A percentile compares a stretch with the other conserved stretches of the same genome.
Evolutionary conservation across 306 rosid genomes (phyloP).

Genomic region (Sindora glabra): DNA sequence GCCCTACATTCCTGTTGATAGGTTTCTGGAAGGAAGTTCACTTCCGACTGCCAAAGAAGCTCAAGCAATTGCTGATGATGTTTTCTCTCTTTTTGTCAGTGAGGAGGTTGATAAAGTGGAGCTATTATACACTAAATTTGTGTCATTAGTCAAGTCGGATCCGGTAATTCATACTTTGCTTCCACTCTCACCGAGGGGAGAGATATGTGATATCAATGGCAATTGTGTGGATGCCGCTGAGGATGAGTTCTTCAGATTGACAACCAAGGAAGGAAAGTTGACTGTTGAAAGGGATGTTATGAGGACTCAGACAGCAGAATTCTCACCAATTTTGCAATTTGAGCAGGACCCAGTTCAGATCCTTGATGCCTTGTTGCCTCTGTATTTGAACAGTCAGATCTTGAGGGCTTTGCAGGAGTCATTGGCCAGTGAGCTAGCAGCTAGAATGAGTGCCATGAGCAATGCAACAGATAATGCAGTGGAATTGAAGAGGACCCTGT

Average conservation of each 20-base stretch:
- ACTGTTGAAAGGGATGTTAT: slow-evolving; percentile 65
- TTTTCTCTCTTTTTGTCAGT: slow-evolving; percentile 71
- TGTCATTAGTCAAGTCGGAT: slow-evolving; percentile 65
- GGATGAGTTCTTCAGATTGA: slow-evolving; percentile 78
- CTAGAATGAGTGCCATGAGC: slow-evolving; percentile 91
- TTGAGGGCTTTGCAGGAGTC: slow-evolving; percentile 91
- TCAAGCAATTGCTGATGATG: slow-evolving; percentile 86
- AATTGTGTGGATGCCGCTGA: slow-evolving; percentile 83
- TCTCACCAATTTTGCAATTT: slow-evolving; percentile 63
- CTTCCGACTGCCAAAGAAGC: slow-evolving; percentile 91
- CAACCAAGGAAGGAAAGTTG: slow-evolving; percentile 77
- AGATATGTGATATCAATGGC: slow-evolving; percentile 77
- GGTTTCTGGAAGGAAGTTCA: slow-evolving; percentile 48
- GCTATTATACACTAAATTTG: slow-evolving; percentile 74
- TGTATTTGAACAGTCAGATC: slow-evolving; percentile 79
- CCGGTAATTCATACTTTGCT: slow-evolving; percentile 83
- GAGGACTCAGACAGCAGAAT: slow-evolving; percentile 46
- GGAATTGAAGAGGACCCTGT: slow-evolving; percentile 61
- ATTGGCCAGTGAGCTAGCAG: slow-evolving; percentile 83
- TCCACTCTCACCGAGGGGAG: slow-evolving; percentile 87
- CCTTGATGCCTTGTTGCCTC: slow-evolving; percentile 77
- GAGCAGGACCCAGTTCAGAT: slow-evolving; percentile 97
- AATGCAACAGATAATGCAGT: slow-evolving; percentile 67
- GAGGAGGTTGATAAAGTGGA: slow-evolving; percentile 91
- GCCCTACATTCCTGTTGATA: slow-evolving; percentile 78